These are phyloP conservation scores for Dipodascopsis uninucleata DNA, from an alignment of 805 yeast genomes.

Conservation along the genomic window DNA sequence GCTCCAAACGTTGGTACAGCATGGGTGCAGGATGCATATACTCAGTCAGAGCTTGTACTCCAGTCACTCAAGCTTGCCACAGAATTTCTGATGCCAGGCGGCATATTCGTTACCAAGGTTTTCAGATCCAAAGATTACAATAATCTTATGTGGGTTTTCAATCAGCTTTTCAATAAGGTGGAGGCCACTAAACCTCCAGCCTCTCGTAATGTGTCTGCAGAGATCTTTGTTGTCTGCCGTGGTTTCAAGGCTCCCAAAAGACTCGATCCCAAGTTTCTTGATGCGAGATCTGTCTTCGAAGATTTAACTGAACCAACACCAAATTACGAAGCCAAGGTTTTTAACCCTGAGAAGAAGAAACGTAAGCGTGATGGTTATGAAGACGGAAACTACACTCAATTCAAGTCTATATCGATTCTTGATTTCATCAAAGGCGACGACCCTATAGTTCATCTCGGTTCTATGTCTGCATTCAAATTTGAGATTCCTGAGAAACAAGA, in stretches of 20 bases:
- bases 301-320: slow-evolving; percentile 57
- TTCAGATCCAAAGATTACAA: slow-evolving; percentile 99
- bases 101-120: slow-evolving; percentile 92
- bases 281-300: slow-evolving; percentile 90
- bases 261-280: slow-evolving; percentile 86
- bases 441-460: slow-evolving; percentile 79
- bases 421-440: slow-evolving; percentile 81
- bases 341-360: slow-evolving; percentile 86
- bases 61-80: slow-evolving; percentile 93
- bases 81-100: slow-evolving; percentile 86
- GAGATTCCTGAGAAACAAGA: slow-evolving; percentile 36
- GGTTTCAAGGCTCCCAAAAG: slow-evolving; percentile 96
- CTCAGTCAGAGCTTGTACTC: slow-evolving; percentile 92
- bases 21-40: slow-evolving; percentile 99
- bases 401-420: slow-evolving; percentile 66
- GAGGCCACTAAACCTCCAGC: slow-evolving; percentile 99
- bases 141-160: slow-evolving; percentile 95
- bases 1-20: slow-evolving; percentile 99
- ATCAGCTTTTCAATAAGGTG: slow-evolving; percentile 90
- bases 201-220: slow-evolving; percentile 98
- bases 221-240: slow-evolving; percentile 93
- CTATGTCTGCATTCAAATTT: slow-evolving; percentile 58
- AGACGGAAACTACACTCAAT: slow-evolving; percentile 77
- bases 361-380: slow-evolving; percentile 96
- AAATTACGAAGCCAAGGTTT: slow-evolving; percentile 86